Conservation (phyloP, 352 stramenopile genomes). For the Globisporangium ultimum region DNA sequence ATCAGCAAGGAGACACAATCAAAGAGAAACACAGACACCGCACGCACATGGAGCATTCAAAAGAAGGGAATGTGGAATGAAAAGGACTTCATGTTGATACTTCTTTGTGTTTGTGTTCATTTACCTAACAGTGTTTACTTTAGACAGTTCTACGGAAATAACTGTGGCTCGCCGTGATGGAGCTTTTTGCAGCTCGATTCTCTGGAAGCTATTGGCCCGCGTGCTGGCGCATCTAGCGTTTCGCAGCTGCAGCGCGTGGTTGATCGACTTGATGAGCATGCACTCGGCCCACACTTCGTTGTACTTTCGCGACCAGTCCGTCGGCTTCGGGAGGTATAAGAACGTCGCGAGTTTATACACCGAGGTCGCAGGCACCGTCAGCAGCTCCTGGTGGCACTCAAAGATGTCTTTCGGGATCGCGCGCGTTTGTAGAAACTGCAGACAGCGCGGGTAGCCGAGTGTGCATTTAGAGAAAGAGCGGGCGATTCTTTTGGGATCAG, state of each 20-base stretch:
- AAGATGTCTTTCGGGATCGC: conserved; percentile 8
- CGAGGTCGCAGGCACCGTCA: conserved; percentile 10
- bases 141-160: too few species aligned
- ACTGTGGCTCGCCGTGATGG: too few species aligned
- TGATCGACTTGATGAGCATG: conserved; percentile 15
- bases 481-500: too few species aligned
- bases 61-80: too few species aligned
- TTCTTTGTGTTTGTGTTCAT: too few species aligned
- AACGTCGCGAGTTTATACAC: conserved; percentile 2
- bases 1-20: too few species aligned
- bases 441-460: background rate
- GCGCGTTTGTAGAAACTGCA: conserved; percentile 14
- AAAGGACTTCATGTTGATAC: too few species aligned
- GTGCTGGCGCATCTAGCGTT: conserved; percentile 9
- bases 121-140: background rate
- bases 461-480: too few species aligned
- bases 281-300: conserved; percentile 21
- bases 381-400: conserved; percentile 13
- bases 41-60: too few species aligned
- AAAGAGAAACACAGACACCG: too few species aligned
- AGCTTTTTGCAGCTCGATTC: background rate
- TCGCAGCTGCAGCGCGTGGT: conserved; percentile 8
- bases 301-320: background rate
- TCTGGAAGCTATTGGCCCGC: conserved; percentile 16
- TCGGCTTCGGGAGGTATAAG: background rate